These are phyloP conservation scores for Luffa aegyptiaca DNA, from an alignment of 306 rosid species.

Conservation along the genomic window DNA sequence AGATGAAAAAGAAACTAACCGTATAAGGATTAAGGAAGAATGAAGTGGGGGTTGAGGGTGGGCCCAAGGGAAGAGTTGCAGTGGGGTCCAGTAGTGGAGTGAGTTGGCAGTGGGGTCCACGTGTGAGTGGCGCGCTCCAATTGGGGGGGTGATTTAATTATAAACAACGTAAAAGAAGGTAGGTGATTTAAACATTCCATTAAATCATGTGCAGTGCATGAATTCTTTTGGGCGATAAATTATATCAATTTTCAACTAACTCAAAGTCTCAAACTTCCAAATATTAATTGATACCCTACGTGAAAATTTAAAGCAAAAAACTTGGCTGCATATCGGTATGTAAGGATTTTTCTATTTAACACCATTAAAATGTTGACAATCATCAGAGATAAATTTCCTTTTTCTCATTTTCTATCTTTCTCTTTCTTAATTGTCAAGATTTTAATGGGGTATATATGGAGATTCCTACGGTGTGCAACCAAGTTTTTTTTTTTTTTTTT, in stretches of 20 bases:
- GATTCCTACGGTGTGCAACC: no score
- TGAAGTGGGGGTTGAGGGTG: background rate
- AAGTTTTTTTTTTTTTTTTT: no score
- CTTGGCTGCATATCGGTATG: no score
- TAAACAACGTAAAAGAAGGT: constrained; percentile 5
- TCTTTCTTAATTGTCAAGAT: no score
- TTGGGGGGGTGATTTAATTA: background rate
- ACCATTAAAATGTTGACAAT: no score
- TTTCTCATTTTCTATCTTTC: no score
- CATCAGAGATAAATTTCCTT: no score
- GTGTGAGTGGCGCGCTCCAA: background rate
- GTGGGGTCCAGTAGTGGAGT: background rate
- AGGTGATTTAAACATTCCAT: constrained; percentile 4
- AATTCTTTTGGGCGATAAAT: background rate
- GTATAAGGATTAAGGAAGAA: no score
- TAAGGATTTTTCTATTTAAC: no score
- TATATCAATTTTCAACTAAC: background rate
- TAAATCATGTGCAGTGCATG: constrained; percentile 4
- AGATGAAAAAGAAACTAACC: no score
- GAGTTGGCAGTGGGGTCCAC: background rate
- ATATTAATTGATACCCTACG: background rate
- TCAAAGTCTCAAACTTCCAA: background rate
- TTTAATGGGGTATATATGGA: no score
- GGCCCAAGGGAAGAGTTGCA: background rate
- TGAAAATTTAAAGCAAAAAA: no score